Evolutionary conservation across 176 grass and related monocot genomes (phyloP).

Genomic region (Alloteropsis semialata): DNA sequence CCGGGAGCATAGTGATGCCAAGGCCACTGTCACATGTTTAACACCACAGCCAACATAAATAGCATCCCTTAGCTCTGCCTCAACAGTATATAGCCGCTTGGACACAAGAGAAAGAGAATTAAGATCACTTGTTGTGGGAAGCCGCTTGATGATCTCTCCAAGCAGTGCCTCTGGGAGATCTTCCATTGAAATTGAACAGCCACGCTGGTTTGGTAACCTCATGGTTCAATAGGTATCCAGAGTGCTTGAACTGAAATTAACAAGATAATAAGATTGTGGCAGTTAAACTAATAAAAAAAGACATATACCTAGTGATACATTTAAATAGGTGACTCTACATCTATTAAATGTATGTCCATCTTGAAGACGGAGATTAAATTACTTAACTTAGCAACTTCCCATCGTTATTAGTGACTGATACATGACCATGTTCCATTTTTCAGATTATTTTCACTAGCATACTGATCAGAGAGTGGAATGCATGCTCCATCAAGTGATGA

Average conservation of each 20-base stretch:
- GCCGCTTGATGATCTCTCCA: slow-evolving; percentile 9
- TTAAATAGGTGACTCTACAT: neutral
- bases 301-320: neutral
- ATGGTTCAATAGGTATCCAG: neutral
- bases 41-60: slow-evolving; percentile 37
- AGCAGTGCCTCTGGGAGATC: neutral
- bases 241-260: neutral
- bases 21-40: slow-evolving; percentile 15
- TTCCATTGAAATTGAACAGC: neutral
- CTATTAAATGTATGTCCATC: neutral
- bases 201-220: neutral
- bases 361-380: neutral
- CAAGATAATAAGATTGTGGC: neutral
- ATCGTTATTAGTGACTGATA: neutral
- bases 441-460: neutral
- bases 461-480: neutral
- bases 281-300: neutral
- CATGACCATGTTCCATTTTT: neutral
- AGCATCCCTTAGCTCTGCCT: slow-evolving; percentile 39
- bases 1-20: neutral
- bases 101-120: slow-evolving; percentile 27
- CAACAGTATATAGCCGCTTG: slow-evolving; percentile 37
- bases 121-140: slow-evolving; percentile 6
- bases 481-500: neutral
- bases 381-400: neutral